These are phyloP conservation scores for Lanmaoa rubissima DNA, from an alignment of 768 basidiomycete species.

Conservation along the genomic window DNA sequence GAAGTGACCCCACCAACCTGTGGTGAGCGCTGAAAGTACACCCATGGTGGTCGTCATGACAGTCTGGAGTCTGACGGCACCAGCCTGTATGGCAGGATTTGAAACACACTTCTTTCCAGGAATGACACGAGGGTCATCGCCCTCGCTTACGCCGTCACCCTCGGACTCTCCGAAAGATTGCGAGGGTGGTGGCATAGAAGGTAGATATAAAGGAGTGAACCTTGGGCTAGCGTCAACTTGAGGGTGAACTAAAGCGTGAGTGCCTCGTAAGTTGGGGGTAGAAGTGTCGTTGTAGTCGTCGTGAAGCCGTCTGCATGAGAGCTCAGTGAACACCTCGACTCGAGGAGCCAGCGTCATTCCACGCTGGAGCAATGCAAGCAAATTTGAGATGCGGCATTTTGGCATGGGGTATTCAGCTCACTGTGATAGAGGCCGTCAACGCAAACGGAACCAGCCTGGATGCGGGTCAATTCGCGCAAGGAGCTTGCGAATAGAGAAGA, in stretches of 20 bases:
- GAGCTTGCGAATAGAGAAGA: background rate
- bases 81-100: slow-evolving; percentile 60
- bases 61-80: slow-evolving; percentile 73
- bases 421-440: slow-evolving; percentile 63
- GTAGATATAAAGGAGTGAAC: slow-evolving; percentile 12
- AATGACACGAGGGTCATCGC: slow-evolving; percentile 39
- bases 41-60: slow-evolving; percentile 78
- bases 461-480: slow-evolving; percentile 6
- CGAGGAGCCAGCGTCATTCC: slow-evolving; percentile 78
- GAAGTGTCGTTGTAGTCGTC: slow-evolving; percentile 41
- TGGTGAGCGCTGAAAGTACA: slow-evolving; percentile 73
- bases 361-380: slow-evolving; percentile 45
- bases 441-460: slow-evolving; percentile 72
- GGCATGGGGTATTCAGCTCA: slow-evolving; percentile 32
- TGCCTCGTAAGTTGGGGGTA: background rate
- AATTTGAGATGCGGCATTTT: background rate
- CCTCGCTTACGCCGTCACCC: slow-evolving; percentile 31
- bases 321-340: slow-evolving; percentile 75
- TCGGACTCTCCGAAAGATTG: slow-evolving; percentile 16
- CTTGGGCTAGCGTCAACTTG: slow-evolving; percentile 5
- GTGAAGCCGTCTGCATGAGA: slow-evolving; percentile 64
- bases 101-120: slow-evolving; percentile 40
- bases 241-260: slow-evolving; percentile 1
- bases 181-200: background rate
- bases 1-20: slow-evolving; percentile 83